Base-by-base conservation (phyloP, 1,139 yeast species). In the Zygoascus meyerae region DNA sequence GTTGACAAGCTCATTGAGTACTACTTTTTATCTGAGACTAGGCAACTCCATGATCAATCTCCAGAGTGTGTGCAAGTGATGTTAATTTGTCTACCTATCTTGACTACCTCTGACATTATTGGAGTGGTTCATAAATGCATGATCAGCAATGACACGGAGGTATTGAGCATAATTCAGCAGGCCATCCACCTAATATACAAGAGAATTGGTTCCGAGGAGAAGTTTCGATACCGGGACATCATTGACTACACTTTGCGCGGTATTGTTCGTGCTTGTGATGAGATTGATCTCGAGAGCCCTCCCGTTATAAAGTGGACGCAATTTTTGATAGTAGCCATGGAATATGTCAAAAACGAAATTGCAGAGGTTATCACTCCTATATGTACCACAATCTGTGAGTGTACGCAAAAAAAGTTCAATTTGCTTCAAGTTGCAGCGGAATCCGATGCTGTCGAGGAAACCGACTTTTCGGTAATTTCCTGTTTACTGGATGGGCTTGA, bases 401-500 rank as follows among this genome's bases (percentile, higher is more conserved):
- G 37, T 15, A 33, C 43, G 14, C 29, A 17, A 8, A 28, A 32
- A 10, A 40, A 40, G 30, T 40, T 40, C 21, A 8, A 28, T 11
- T 14, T 18, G 3, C 31, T 40, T 8, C 17, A 40, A 21, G 8
- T 32, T 3, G 26, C 26, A 15, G 16, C 17, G 10, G 21, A 31
- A 1, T 12, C 14, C 10, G 14, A 29, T 21, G 9, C 26, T 3
- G 15, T 12, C 12, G 43, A 33, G 10, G 37, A 32, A 3, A 18
- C 36, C 9, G 45, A 42, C 12, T 34, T 35, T 15, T 42, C 45
- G 2, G 29, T 31, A 10, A 30, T 42, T 11, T 31, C 40, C 5
- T 35, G n/a, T 4, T 38, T 49, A 74, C 31, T 86, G 39, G 69
- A 74, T n/a, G 90, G 92, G 0, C 62, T 86, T 34, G 89, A 84